Evolutionary conservation across 352 stramenopile genomes (phyloP).

Genomic region (Pythium sukuiense): DNA sequence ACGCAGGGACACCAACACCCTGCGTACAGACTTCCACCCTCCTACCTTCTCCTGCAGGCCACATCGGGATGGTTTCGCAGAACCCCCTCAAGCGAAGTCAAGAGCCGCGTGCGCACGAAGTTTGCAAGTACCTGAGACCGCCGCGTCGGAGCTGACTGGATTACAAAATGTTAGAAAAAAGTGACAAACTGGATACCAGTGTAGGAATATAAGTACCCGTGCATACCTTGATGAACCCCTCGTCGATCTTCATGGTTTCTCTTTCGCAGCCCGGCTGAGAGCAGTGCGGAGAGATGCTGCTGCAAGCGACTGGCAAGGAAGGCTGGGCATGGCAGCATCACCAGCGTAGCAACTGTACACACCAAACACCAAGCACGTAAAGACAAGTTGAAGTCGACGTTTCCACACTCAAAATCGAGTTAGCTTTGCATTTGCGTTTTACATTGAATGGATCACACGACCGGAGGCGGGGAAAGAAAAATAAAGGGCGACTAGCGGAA

Average conservation of each 20-base stretch:
- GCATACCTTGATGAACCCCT: neutral
- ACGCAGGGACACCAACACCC: neutral
- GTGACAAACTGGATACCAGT: neutral
- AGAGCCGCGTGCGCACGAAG: neutral
- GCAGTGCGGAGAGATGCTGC: too few relatives aligned
- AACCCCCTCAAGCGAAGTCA: neutral
- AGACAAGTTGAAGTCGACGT: neutral
- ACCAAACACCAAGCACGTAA: too few relatives aligned
- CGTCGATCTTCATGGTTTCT: neutral
- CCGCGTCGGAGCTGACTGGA: neutral
- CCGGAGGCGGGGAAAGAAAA: conserved; percentile 2
- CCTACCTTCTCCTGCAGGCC: neutral
- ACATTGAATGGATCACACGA: neutral
- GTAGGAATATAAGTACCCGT: conserved; percentile 9
- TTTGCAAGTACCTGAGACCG: neutral
- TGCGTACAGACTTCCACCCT: neutral
- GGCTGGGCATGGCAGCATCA: too few relatives aligned
- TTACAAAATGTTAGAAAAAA: neutral
- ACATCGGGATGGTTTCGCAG: conserved; percentile 2
- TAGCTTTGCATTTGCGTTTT: conserved; percentile 1
- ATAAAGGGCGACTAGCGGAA: neutral
- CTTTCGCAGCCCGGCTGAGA: too few relatives aligned
- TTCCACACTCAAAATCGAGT: conserved; percentile 13
- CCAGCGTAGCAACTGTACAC: too few relatives aligned
- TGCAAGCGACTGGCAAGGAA: too few relatives aligned